Evolutionary conservation across 2,329 filamentous ascomycete genomes (phyloP), one percentile per base, ranked within the genome.

Genomic region (Emmonsiellopsis sp.): DNA sequence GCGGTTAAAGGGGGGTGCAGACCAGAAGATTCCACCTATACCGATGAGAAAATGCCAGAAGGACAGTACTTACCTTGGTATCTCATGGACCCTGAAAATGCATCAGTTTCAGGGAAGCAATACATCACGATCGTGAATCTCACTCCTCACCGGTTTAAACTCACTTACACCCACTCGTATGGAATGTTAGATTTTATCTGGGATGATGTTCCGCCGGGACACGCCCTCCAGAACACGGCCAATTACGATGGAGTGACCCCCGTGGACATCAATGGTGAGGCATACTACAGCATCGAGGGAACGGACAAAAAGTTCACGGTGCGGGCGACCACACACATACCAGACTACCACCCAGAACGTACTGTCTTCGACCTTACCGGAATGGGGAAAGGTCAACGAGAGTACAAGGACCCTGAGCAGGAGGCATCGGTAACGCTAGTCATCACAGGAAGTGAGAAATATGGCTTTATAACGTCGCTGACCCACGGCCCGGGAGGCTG

Each of bases 401-500:
- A 44, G 9, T 44, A 44, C 14, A 44, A 44, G 27, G 7, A 44
- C 27, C 42, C 42, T 17, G 42, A 44, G 42, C 42, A 44, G 27
- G 42, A 44, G 42, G 9, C 42, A 17, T 31, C 42, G 14, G 42
- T 44, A 44, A 44, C 42, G 9, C 70, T 68, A 60, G 66, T 71
- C 34, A 57, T 72, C 37, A 68, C 65, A n/a, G 67, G 65, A 10
- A 62, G 68, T 34, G 62, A 68, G 10, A 65, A 66, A 10, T 44
- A 3, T 57, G 60, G 6, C 67, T 64, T 57, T 69, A 65, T 60
- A 68, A 67, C 2, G 71, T 66, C 48, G 21, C 39, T 44, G 37
- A 31, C 31, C 39, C 65, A 63, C 36, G 62, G 60, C 3, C 65
- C 66, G 8, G 58, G 62, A 9, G 65, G 68, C 55, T 73, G 70